Base-by-base conservation (phyloP, 805 yeast genomes). In the Ogataea pignaliae region DNA sequence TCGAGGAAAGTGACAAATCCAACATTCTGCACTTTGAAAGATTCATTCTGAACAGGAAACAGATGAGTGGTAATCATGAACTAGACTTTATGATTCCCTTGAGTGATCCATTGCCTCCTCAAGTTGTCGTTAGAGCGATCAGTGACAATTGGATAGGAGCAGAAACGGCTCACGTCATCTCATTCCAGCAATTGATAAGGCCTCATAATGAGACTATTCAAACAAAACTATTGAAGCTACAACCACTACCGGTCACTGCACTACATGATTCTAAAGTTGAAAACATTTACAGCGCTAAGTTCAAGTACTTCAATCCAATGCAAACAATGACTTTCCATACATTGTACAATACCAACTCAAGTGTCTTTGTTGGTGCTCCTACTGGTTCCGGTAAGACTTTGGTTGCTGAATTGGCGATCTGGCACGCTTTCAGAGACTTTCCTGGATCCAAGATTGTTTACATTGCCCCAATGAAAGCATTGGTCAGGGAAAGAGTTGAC, bases 301-400 rank as follows among this genome's bases (percentile, higher is more conserved):
- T 93, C 70, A 77, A 78, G 44, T 91, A 86, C 65, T 93, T 93
- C 74, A 93, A 93, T 60, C 98, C 99, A 3, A 90, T 93, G 97
- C 99, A 93, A 66, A 91, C 98, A 0, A 91, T 91, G 98, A 78
- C 85, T 0, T 93, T 93, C 68, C 96, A 90, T 59, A 78, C 96
- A 0, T 66, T 93, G 37, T 93, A 90, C 66, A 81, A 93, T 62
- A 68, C 84, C 1, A 78, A 85, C 49, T 75, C 84, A 1, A 86
- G 85, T 60, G 90, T 85, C 0, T 86, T 93, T 63, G 87, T 93
- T 37, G 99, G 99, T 10, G 89, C 98, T 0, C 99, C 99, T 3
- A 93, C 99, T 2, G 99, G 99, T 18, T 91, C 97, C 0, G 99
- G 99, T 53, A 93, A 93, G 64, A 93, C 99, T 0, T 85, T 93